phyloP scores from a whole-genome alignment of 495 filamentous ascomycete genomes.

The Neurospora sp. region DNA sequence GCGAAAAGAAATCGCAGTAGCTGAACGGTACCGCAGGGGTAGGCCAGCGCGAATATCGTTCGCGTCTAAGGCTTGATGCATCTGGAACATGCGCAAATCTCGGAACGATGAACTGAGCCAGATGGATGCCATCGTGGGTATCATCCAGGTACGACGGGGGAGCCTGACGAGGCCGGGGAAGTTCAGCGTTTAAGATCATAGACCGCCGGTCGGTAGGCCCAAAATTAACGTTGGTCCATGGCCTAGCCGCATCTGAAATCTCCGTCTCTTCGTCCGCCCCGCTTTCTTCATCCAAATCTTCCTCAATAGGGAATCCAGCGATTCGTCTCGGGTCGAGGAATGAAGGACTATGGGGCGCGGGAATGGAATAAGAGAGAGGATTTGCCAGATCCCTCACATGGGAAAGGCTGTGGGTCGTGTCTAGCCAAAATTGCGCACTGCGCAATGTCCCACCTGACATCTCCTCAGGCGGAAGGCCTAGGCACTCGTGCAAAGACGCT shows the following conservation, averaged over 20 bases:
- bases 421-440: constrained; percentile 5
- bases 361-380: constrained; percentile 1
- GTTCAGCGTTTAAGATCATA: background rate
- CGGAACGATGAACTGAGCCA: constrained; percentile 15
- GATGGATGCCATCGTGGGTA: constrained; percentile 4
- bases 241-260: constrained; percentile 12
- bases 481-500: constrained; percentile 16
- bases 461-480: constrained; percentile 21
- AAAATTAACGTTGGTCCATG: background rate
- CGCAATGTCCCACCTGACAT: constrained; percentile 1
- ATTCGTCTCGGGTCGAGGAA: constrained; percentile 6
- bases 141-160: constrained; percentile 1
- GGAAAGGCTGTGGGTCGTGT: constrained; percentile 18
- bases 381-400: constrained; percentile 15
- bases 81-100: constrained; percentile 8
- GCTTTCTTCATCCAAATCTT: background rate
- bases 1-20: background rate
- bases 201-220: background rate
- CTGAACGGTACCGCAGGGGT: background rate
- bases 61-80: background rate
- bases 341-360: background rate
- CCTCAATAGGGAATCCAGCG: background rate
- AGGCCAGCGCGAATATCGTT: background rate
- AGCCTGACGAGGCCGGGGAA: background rate
- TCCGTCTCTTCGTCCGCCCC: constrained; percentile 14